Percentiles rank a stretch among this genome's conserved stretches.
phyloP scores from a whole-genome alignment of 2,329 filamentous ascomycete species.

The Chaetothyriales sp. region DNA sequence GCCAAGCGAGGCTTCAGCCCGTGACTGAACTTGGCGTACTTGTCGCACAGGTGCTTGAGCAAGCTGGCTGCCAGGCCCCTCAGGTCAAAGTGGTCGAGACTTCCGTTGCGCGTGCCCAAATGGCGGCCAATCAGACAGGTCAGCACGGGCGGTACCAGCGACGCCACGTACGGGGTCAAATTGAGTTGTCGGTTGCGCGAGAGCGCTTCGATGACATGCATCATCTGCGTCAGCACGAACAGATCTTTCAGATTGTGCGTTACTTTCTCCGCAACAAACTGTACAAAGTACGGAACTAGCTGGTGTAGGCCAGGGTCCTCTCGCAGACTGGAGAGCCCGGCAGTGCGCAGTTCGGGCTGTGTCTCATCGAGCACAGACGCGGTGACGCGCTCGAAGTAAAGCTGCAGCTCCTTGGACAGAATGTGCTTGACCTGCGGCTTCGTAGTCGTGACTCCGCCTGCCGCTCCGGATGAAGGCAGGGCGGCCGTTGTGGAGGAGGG shows the following conservation, averaged over 20 bases:
- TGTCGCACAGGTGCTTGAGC: conserved; percentile 62
- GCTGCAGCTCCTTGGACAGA: conserved; percentile 84
- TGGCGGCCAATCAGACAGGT: conserved; percentile 82
- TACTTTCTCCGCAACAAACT: conserved; percentile 90
- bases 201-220: conserved; percentile 74
- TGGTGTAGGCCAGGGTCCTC: conserved; percentile 91
- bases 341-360: conserved; percentile 72
- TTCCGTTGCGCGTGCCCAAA: conserved; percentile 46
- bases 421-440: conserved; percentile 93
- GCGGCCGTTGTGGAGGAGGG: not conserved
- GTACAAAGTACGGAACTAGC: conserved; percentile 88
- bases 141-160: conserved; percentile 71
- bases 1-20: conserved; percentile 78
- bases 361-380: conserved; percentile 75
- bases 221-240: conserved; percentile 80
- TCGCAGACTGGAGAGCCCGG: conserved; percentile 70
- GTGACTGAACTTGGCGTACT: conserved; percentile 68
- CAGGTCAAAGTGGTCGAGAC: conserved; percentile 57
- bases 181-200: conserved; percentile 73
- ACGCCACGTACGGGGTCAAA: conserved; percentile 52
- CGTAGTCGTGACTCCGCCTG: conserved; percentile 49
- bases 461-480: not conserved
- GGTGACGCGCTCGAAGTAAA: conserved; percentile 95
- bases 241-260: conserved; percentile 85
- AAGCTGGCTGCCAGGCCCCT: conserved; percentile 75